These are phyloP conservation scores for Curvularia verruculosa DNA, from an alignment of 2,329 filamentous ascomycete species.

Conservation along the genomic window DNA sequence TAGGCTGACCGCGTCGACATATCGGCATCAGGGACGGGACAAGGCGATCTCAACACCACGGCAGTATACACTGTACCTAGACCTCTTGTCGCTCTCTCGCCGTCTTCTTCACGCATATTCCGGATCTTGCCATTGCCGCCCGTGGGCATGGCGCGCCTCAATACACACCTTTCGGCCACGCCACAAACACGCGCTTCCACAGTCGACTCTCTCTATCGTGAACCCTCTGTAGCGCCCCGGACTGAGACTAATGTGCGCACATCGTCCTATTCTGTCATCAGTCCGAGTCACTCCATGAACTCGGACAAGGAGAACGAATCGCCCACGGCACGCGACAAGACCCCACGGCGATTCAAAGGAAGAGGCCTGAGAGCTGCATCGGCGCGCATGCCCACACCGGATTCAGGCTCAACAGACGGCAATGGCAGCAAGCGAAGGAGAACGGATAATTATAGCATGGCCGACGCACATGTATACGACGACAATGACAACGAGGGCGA, in stretches of 20 bases:
- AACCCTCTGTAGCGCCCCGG: slow-evolving; percentile 41
- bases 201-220: slow-evolving; percentile 46
- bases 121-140: neutral
- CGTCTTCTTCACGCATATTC: neutral
- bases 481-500: too few relatives aligned
- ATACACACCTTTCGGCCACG: slow-evolving; percentile 41
- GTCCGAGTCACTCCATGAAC: slow-evolving; percentile 37
- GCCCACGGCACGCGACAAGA: slow-evolving; percentile 35
- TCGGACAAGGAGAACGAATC: slow-evolving; percentile 56
- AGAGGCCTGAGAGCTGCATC: slow-evolving; percentile 48
- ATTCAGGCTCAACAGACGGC: slow-evolving; percentile 42
- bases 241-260: slow-evolving; percentile 24
- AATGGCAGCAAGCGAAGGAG: slow-evolving; percentile 53
- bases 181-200: slow-evolving; percentile 40
- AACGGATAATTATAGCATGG: slow-evolving; percentile 45
- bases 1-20: slow-evolving; percentile 17
- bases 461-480: slow-evolving; percentile 9
- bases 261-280: slow-evolving; percentile 42
- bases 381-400: slow-evolving; percentile 47
- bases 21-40: slow-evolving; percentile 1
- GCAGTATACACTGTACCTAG: neutral
- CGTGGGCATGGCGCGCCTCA: slow-evolving; percentile 46
- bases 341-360: slow-evolving; percentile 50
- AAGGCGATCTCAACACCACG: slow-evolving; percentile 6
- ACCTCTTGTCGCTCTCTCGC: neutral